Evolutionary conservation across 2,329 filamentous ascomycete species (phyloP).

Genomic region (Calonectria hawksworthii): DNA sequence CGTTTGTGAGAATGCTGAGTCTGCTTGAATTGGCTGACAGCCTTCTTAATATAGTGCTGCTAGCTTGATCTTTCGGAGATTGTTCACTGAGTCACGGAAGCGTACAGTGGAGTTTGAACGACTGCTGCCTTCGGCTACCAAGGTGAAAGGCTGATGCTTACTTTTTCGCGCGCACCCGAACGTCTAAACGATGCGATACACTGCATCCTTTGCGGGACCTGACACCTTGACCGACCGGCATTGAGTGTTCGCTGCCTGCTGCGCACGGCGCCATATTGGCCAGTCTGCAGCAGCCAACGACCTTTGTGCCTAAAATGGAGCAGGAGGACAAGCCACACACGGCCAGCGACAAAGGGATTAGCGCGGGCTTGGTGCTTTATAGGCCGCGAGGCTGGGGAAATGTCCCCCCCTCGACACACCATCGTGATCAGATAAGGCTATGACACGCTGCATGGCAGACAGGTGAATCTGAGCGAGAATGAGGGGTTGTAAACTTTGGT

Average conservation of each 20-base stretch:
- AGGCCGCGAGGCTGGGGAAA: background rate
- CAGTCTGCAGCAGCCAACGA: background rate
- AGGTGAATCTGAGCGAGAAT: background rate
- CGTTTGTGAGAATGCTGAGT: background rate
- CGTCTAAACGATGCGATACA: background rate
- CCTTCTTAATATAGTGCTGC: constrained; percentile 5
- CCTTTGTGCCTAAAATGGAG: constrained; percentile 10
- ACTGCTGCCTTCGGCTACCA: constrained; percentile 5
- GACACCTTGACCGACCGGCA: background rate
- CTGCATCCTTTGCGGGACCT: background rate
- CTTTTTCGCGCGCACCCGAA: background rate
- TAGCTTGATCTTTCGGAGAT: background rate
- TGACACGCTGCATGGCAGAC: background rate
- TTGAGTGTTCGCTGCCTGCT: constrained; percentile 5
- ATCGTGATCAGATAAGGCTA: background rate
- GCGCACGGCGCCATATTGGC: background rate
- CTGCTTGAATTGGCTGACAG: background rate
- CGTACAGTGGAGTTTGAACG: background rate
- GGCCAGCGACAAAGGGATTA: background rate
- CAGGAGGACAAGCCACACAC: background rate
- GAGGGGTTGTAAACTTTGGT: background rate
- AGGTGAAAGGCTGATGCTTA: background rate
- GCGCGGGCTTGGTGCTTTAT: background rate
- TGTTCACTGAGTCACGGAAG: constrained; percentile 8
- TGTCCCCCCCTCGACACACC: background rate